Base-by-base conservation (phyloP, 108 stramenopile genomes). In the Schizochytrium sp. region DNA sequence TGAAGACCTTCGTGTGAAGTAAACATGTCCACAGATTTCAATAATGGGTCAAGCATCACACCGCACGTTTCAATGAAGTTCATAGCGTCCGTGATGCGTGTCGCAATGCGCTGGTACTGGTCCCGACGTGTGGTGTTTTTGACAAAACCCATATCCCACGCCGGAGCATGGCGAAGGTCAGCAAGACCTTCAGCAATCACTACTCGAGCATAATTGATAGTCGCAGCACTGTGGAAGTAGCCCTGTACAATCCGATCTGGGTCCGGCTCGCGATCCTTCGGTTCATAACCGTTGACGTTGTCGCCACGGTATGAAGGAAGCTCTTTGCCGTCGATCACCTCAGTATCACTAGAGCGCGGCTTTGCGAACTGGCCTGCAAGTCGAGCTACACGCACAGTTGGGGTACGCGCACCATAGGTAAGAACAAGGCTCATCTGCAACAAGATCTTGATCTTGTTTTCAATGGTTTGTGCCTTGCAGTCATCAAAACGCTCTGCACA, bases 291-390 rank as follows among this genome's bases (percentile, higher is more conserved):
- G 91, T 99, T 99, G 88, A 99, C 95, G 89, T 96, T 99, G 90
- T 99, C 99, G 38, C 99, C 99, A 64, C 98, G 96, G 95, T 97
- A 98, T 28, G 95, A 94, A 15, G 97, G 98, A 4, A 98, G 94
- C 40, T 94, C 91, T 15, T 96, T 96, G 61, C 93, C 94, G 57
- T 92, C 72, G 19, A 90, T 88, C 28, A 93, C 95, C 91, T 99
- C 99, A 90, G 95, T 94, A 53, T 97, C 95, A 59, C 96, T 97
- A 76, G 94, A 95, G 42, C 99, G 95, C 12, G 99, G 98, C 92
- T 98, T 99, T 88, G 98, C 97, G 89, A 98, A 99, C 93, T 98
- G 97, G 56, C 98, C 98, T 1, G 98, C 98, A 95, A 99, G 97
- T 49, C 98, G 96, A 44, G 96, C 98, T 46, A 99, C 95, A 95